Base-by-base conservation (phyloP, 192 early-diverging fungal genomes). In the Spinellus fusiger region DNA sequence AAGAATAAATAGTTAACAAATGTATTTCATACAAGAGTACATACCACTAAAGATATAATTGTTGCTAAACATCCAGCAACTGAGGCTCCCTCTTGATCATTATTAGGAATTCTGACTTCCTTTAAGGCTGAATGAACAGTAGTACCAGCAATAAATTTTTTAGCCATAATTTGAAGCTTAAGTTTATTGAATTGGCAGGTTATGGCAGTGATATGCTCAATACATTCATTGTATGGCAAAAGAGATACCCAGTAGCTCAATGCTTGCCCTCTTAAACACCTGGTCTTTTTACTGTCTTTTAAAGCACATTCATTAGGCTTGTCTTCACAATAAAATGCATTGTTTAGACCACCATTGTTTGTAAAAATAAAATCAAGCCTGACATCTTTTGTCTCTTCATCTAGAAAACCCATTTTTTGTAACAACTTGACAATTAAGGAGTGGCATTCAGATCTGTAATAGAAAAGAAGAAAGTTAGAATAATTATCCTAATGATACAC, bases 351-450 rank as follows among this genome's bases (percentile, higher is more conserved):
- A 52, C 50, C 13, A 52, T 15, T 52, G 50, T 29, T 52, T 12
- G 28, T 31, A 52, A 52, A 52, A 52, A 52, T 52, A 9, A 52
- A 52, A 52, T 52, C 50, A 52, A 52, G 50, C 50, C 50, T 52
- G 50, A 52, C 5, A 52, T 52, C 5, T 52, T 52, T 52, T 52
- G 50, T 52, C 7, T 52, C 13, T 52, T 22, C 50, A 52, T 52
- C 50, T 29, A 52, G 16, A 52, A 52, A 16, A 29, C 50, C 27
- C 50, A 52, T 52, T 52, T 52, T 52, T 52, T 27, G 27, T 52
- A 52, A 52, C 28, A 1, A 52, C 50, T 52, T 52, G 25, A 52
- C 50, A 52, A 52, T 52, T 31, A 29, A 52, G 16, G 28, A 52
- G 50, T 52, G 50, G 1, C 50, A 52, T 52, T 52, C 50, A 52